Percentiles rank a stretch among this genome's conserved stretches.
phyloP scores from a whole-genome alignment of 2,329 filamentous ascomycete species.

The Dothistroma pini region DNA sequence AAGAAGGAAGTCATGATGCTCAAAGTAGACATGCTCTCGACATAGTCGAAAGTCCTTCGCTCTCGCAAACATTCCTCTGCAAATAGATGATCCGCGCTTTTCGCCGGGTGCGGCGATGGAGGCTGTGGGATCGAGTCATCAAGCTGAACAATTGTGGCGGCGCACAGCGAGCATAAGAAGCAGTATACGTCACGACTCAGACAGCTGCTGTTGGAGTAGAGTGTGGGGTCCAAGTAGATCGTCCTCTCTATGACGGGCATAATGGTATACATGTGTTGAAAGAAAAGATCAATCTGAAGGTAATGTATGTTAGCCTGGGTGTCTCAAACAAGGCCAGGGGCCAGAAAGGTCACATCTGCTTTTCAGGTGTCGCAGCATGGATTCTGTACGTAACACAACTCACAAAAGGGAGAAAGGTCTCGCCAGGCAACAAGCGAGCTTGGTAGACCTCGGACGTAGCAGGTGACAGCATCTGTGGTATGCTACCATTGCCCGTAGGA shows the following conservation, averaged over 20 bases:
- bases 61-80: slow-evolving; percentile 34
- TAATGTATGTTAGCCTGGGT: no score
- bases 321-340: no score
- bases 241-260: slow-evolving; percentile 36
- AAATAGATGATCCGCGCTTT: slow-evolving; percentile 32
- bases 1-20: slow-evolving; percentile 38
- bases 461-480: slow-evolving; percentile 21
- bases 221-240: slow-evolving; percentile 28
- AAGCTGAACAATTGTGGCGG: slow-evolving; percentile 35
- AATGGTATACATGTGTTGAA: slow-evolving; percentile 36
- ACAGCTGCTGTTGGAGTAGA: slow-evolving; percentile 24
- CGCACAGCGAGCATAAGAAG: slow-evolving; percentile 34
- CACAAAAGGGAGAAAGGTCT: slow-evolving; percentile 34
- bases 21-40: slow-evolving; percentile 28
- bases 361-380: no score
- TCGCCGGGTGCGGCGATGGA: slow-evolving; percentile 24
- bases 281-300: slow-evolving; percentile 28
- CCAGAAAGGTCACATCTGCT: no score
- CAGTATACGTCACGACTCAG: slow-evolving; percentile 32
- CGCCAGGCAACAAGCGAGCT: slow-evolving; percentile 24
- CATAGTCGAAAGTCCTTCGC: slow-evolving; percentile 32
- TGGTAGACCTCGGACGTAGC: slow-evolving; percentile 19
- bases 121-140: slow-evolving; percentile 33
- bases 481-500: slow-evolving; percentile 20
- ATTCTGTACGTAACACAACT: no score